phyloP scores from a whole-genome alignment of 345 rosid genomes.

The Conringia planisiliqua region DNA sequence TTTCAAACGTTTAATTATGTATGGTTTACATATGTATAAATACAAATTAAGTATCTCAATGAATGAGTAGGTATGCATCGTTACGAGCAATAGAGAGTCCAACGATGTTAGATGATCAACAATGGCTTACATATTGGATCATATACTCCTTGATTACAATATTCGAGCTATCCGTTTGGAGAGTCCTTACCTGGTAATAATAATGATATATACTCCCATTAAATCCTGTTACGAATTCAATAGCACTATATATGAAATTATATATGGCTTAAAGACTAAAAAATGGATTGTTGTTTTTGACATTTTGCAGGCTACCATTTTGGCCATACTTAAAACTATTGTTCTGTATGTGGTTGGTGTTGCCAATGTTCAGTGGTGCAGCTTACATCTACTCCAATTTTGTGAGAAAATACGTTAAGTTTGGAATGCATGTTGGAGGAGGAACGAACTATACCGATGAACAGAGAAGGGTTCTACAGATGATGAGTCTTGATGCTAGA shows the following conservation, averaged over 20 bases:
- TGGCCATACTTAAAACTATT: constrained; percentile 77
- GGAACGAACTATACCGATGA: constrained; percentile 46
- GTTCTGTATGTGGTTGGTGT: constrained; percentile 82
- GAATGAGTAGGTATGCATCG: constrained; percentile 65
- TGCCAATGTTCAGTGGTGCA: constrained; percentile 84
- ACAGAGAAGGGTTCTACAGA: constrained; percentile 73
- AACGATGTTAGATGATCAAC: constrained; percentile 75
- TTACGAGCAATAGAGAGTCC: constrained; percentile 91
- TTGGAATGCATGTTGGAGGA: constrained; percentile 44
- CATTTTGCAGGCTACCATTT: constrained; percentile 66
- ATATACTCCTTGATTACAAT: constrained; percentile 76
- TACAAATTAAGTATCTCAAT: background rate
- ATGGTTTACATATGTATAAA: background rate
- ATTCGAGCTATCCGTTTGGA: constrained; percentile 68
- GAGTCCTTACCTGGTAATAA: constrained; percentile 66
- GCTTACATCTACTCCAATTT: constrained; percentile 68
- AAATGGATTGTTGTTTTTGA: background rate
- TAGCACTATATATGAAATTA: background rate
- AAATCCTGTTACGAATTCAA: background rate
- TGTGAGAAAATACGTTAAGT: constrained; percentile 59
- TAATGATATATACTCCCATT: background rate
- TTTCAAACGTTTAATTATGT: background rate
- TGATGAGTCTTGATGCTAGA: constrained; percentile 89
- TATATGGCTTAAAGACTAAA: background rate
- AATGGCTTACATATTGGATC: constrained; percentile 97